Evolutionary conservation across 768 basidiomycete genomes (phyloP), one percentile per base, ranked within the genome.

Genomic region (Myochromella boudieri): DNA sequence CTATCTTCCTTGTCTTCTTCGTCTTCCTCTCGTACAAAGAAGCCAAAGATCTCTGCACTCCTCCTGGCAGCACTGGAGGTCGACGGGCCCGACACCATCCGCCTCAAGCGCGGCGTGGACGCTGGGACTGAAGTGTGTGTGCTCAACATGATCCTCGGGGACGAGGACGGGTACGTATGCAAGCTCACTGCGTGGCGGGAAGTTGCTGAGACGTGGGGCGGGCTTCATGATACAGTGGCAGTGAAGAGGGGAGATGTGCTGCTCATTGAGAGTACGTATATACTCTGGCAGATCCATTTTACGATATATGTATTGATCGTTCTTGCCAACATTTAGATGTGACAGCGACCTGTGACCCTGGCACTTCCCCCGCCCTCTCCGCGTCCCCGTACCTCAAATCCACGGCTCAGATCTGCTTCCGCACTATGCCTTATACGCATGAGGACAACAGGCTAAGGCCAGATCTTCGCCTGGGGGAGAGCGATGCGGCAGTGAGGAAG

Each of bases 111-210:
- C 41, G 89, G 89, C 0, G 56, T 57, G 3, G 84, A 90, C 44
- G 81, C 84, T 3, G 90, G 88, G 6, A 81, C 78, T 47, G 79
- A 86, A 49, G 78, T 89, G 0, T 77, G 76, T 0, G 60, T 91
- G 33, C 63, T 91, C 22, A 86, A 81, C 57, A 68, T 90, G 57
- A 79, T 91, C 37, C 63, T 91, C 20, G 85, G 85, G 8, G 87
- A 91, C 55, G 86, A 89, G 43, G 77, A 77, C 22, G 84, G 84
- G 1, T 72, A 65, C 1, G 74, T 91, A 6, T 80, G 80, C 57
- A 88, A 84, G 64, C 61, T 91, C 14, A 85, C 85, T 3, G 88
- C 84, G 10, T 92, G 90, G 90, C 70, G 88, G 44, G 84, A 90
- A 37, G 68, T 77, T 3, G 90, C 90, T 9, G 84, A 90, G 34